Base-by-base conservation (phyloP, 495 filamentous ascomycete genomes). In the Lasiosphaeria miniovina region DNA sequence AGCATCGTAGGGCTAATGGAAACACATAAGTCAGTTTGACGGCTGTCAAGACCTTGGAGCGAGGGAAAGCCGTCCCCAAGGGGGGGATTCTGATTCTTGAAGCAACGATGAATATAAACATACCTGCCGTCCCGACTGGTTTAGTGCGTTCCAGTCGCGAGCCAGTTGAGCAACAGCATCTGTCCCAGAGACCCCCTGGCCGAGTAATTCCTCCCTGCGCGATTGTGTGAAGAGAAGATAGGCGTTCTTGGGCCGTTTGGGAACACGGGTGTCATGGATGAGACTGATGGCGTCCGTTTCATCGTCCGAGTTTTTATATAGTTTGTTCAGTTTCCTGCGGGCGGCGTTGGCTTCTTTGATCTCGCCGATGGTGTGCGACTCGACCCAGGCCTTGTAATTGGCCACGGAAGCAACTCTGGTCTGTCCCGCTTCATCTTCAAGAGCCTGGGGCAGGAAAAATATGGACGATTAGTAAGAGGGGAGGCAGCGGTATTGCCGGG, bases 261-360 rank as follows among this genome's bases (percentile, higher is more conserved):
- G 84, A 32, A 73, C 60, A 12, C 90, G 82, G 9, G 84, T 78
- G 66, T 93, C 90, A 0, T 68, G 60, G 60, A 90, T 64, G 48
- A 24, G 24, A 24, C 24, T 24, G 24, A 24, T 24, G 1, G 24
- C 24, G 24, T 24, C 24, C 24, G 24, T 24, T 24, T 24, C 24
- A 24, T 24, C 24, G 24, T 24, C 24, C 24, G 24, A 2, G 24
- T 24, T 24, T 36, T 63, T 10, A 31, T 17, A 52, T 4, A 73
- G 52, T 34, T 69, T 70, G 3, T 67, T 71, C 10, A 93, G 77
- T 3, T 15, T 12, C 1, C 15, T 54, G 45, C 90, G 87, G 17
- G 90, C 90, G 0, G 5, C 50, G 70, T 91, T 93, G 57, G 90
- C 89, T 3, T 74, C 61, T 43, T 72, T 63, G 54, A 92, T 89